Percentiles rank a stretch among this genome's conserved stretches.
Evolutionary conservation across 805 yeast genomes (phyloP).

Genomic region (Metschnikowia aberdeeniae): DNA sequence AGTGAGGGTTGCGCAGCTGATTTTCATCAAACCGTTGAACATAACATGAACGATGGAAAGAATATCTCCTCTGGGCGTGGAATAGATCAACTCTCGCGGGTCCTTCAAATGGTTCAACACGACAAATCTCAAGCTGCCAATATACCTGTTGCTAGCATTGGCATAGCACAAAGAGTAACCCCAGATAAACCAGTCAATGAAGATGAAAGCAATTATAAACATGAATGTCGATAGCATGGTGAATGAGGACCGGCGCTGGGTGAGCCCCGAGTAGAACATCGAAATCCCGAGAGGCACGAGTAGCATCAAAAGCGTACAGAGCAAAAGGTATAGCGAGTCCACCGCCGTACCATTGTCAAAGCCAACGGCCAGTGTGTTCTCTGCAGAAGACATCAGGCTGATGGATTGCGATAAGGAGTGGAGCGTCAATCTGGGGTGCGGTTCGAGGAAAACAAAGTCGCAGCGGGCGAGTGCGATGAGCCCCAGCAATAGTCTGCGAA

Average conservation of each 20-base stretch:
- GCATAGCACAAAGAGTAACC: conserved; percentile 41
- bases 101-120: conserved; percentile 18
- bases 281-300: conserved; percentile 33
- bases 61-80: conserved; percentile 38
- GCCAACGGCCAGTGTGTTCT: not conserved
- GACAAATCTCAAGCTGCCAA: conserved; percentile 31
- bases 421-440: conserved; percentile 3
- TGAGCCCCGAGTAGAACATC: conserved; percentile 40
- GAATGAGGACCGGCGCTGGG: conserved; percentile 39
- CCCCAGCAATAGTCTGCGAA: conserved; percentile 11
- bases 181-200: conserved; percentile 44
- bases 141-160: conserved; percentile 29
- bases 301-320: conserved; percentile 31
- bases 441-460: not conserved
- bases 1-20: conserved; percentile 37
- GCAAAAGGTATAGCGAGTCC: conserved; percentile 33
- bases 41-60: conserved; percentile 34
- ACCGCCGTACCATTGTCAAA: conserved; percentile 11
- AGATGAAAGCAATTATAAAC: conserved; percentile 27
- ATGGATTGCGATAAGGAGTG: not conserved
- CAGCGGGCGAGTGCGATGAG: conserved; percentile 2
- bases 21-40: conserved; percentile 37
- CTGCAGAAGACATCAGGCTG: not conserved
- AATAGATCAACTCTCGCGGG: conserved; percentile 15
- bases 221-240: conserved; percentile 37